Conservation (phyloP, 352 stramenopile genomes). For the Phytophthora megakarya region DNA sequence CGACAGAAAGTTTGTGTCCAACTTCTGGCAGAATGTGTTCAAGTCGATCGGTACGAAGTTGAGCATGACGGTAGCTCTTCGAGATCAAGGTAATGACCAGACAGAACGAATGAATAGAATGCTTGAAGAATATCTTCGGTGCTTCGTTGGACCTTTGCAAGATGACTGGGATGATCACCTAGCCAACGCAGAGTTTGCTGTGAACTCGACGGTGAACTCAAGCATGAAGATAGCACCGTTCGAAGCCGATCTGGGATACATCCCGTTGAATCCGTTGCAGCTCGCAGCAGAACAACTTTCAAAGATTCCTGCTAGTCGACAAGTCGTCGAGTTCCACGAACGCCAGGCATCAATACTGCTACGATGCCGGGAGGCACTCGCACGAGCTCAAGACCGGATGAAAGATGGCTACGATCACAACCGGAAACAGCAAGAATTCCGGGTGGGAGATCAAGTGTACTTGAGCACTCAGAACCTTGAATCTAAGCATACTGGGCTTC, state of each 20-base stretch:
- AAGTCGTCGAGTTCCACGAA: background rate
- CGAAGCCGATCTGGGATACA: background rate
- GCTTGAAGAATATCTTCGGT: slow-evolving; percentile 4
- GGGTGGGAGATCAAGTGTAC: background rate
- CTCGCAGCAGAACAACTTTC: background rate
- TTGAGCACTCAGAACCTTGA: background rate
- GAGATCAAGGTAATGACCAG: background rate
- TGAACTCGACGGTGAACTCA: background rate
- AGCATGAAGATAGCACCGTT: background rate
- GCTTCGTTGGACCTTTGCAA: background rate
- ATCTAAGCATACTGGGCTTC: background rate
- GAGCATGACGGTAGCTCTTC: background rate
- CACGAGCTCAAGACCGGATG: background rate
- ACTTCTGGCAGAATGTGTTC: background rate
- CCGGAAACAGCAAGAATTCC: background rate
- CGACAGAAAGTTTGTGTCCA: background rate
- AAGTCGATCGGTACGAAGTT: background rate
- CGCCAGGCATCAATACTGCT: background rate
- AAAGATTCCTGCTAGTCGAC: background rate
- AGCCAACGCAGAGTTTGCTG: background rate
- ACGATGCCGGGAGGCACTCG: background rate
- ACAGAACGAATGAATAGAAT: background rate
- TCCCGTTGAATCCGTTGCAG: background rate
- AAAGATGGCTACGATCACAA: background rate
- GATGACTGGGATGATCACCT: slow-evolving; percentile 8